Percentiles rank a stretch among this genome's conserved stretches.
Conservation (phyloP, 2,329 filamentous ascomycete genomes). For the Xylariaceae sp. region DNA sequence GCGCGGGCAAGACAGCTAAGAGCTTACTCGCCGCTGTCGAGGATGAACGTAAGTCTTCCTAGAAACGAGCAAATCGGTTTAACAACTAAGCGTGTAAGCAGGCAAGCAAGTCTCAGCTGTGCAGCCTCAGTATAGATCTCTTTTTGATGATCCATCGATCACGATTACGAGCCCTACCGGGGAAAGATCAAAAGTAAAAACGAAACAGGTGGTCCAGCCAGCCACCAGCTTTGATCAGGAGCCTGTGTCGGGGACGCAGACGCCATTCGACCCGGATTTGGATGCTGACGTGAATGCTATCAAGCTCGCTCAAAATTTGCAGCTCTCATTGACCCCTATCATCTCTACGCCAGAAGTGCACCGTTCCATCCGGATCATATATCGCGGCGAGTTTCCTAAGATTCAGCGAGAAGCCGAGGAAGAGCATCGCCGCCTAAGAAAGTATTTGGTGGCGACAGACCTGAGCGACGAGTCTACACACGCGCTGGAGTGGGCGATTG, state of each 20-base stretch:
- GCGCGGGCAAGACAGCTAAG: slow-evolving; percentile 44
- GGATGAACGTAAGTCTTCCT: slow-evolving; percentile 70
- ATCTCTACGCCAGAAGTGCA: slow-evolving; percentile 76
- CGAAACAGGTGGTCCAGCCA: slow-evolving; percentile 68
- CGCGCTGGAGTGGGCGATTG: slow-evolving; percentile 96
- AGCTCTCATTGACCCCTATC: slow-evolving; percentile 80
- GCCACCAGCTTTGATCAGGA: slow-evolving; percentile 82
- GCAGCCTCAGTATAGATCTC: slow-evolving; percentile 65
- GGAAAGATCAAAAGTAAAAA: slow-evolving; percentile 64
- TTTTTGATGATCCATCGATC: slow-evolving; percentile 70
- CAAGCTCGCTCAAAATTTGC: slow-evolving; percentile 83
- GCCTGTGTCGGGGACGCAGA: slow-evolving; percentile 57
- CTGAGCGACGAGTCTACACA: slow-evolving; percentile 93
- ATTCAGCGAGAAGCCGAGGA: slow-evolving; percentile 80
- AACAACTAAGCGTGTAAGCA: slow-evolving; percentile 41
- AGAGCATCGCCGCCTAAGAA: slow-evolving; percentile 78
- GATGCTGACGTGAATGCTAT: slow-evolving; percentile 86
- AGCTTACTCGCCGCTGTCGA: slow-evolving; percentile 77
- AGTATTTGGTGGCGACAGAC: slow-evolving; percentile 95
- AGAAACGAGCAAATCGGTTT: neutral
- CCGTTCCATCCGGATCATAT: slow-evolving; percentile 85
- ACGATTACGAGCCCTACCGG: slow-evolving; percentile 68
- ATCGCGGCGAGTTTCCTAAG: slow-evolving; percentile 82
- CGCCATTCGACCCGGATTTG: slow-evolving; percentile 79
- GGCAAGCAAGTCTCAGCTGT: slow-evolving; percentile 58